Evolutionary conservation across 2,329 filamentous ascomycete genomes (phyloP).

Genomic region (Lasiodiplodia citricola): DNA sequence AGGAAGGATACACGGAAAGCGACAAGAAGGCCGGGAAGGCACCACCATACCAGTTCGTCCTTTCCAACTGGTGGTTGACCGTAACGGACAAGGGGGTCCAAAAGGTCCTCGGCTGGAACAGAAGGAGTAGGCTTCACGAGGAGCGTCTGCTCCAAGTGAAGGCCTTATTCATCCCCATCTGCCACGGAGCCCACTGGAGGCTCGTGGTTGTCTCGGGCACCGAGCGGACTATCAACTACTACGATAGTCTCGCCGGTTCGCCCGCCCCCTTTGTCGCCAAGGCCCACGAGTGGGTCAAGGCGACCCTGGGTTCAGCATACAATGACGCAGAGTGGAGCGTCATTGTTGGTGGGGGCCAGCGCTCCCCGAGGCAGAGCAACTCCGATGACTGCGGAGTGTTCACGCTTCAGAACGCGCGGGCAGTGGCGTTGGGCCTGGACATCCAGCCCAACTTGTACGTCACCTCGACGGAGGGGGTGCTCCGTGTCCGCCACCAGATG

Average conservation of each 20-base stretch:
- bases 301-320: slow-evolving; percentile 63
- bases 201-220: slow-evolving; percentile 69
- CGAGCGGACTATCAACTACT: slow-evolving; percentile 66
- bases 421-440: slow-evolving; percentile 51
- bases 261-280: slow-evolving; percentile 42
- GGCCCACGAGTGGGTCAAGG: slow-evolving; percentile 48
- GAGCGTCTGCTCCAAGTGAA: slow-evolving; percentile 64
- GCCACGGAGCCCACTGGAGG: slow-evolving; percentile 71
- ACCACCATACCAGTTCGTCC: slow-evolving; percentile 70
- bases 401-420: slow-evolving; percentile 74
- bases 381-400: slow-evolving; percentile 79
- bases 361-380: slow-evolving; percentile 65
- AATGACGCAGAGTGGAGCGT: slow-evolving; percentile 65
- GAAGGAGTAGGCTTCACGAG: slow-evolving; percentile 32
- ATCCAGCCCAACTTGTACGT: slow-evolving; percentile 52
- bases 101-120: slow-evolving; percentile 59
- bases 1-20: slow-evolving; percentile 56
- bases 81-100: slow-evolving; percentile 55
- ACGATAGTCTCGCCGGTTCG: slow-evolving; percentile 66
- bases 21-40: slow-evolving; percentile 62
- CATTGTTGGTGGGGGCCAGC: slow-evolving; percentile 51
- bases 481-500: slow-evolving; percentile 64
- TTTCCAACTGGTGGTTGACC: slow-evolving; percentile 52
- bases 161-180: slow-evolving; percentile 73
- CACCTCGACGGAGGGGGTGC: slow-evolving; percentile 54